Evolutionary conservation across 176 grass and related monocot genomes (phyloP).

Genomic region (Aegilops speltoides): DNA sequence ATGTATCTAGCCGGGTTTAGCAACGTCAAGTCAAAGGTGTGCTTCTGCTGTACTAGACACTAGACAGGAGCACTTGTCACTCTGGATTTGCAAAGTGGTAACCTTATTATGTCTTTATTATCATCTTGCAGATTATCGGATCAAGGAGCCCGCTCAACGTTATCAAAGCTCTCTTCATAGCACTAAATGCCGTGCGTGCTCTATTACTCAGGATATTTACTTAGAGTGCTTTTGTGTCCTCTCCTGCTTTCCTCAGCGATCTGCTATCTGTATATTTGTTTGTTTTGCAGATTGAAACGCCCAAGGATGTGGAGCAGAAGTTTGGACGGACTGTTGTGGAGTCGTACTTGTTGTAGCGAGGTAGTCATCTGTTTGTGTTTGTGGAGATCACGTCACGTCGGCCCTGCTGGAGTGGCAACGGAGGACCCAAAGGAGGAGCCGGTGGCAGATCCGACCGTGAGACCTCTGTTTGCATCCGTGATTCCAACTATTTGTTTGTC

Average conservation of each 20-base stretch:
- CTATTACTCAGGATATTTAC: background rate
- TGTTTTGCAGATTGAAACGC: constrained; percentile 74
- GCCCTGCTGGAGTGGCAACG: background rate
- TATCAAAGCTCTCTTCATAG: constrained; percentile 93
- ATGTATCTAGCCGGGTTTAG: constrained; percentile 82
- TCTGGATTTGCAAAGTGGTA: background rate
- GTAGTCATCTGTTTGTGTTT: background rate
- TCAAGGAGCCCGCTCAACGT: constrained; percentile 97
- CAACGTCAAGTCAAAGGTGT: constrained; percentile 89
- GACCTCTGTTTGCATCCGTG: background rate
- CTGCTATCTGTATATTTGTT: background rate
- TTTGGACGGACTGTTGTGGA: constrained; percentile 95
- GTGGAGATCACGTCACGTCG: background rate
- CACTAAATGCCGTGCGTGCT: constrained; percentile 74
- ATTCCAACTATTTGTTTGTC: background rate
- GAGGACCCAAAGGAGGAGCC: background rate
- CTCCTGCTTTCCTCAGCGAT: background rate
- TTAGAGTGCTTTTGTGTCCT: background rate
- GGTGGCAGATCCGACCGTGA: background rate
- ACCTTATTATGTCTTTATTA: background rate
- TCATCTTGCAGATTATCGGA: constrained; percentile 69
- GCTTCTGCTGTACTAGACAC: background rate
- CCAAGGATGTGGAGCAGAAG: constrained; percentile 95
- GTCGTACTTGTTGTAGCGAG: constrained; percentile 63
- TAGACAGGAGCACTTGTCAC: background rate